These are phyloP conservation scores for Yamadazyma scolyti DNA, from an alignment of 805 yeast species.

Conservation along the genomic window DNA sequence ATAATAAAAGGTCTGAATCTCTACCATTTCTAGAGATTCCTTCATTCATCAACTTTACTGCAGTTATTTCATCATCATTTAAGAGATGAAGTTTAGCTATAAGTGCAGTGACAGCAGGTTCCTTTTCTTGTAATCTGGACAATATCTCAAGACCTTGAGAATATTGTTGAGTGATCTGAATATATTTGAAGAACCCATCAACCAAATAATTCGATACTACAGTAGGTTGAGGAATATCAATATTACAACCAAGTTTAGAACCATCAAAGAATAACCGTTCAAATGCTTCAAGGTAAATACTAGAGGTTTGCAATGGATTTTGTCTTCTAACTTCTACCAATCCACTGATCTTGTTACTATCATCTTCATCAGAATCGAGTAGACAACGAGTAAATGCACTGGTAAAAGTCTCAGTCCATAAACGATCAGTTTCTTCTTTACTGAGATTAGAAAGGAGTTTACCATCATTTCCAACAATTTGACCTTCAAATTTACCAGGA, in stretches of 20 bases:
- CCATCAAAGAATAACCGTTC: slow-evolving; percentile 67
- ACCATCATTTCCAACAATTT: slow-evolving; percentile 48
- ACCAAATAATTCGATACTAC: slow-evolving; percentile 64
- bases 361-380: slow-evolving; percentile 69
- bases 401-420: slow-evolving; percentile 53
- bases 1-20: slow-evolving; percentile 50
- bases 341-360: slow-evolving; percentile 46
- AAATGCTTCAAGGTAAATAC: slow-evolving; percentile 58
- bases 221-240: slow-evolving; percentile 69
- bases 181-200: slow-evolving; percentile 64
- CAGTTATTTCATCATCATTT: slow-evolving; percentile 58
- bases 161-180: slow-evolving; percentile 63
- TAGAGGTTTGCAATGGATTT: slow-evolving; percentile 62
- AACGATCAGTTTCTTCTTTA: slow-evolving; percentile 59
- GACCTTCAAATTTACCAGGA: slow-evolving; percentile 68
- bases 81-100: slow-evolving; percentile 51
- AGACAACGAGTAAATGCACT: slow-evolving; percentile 74
- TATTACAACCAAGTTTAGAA: slow-evolving; percentile 57
- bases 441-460: slow-evolving; percentile 49
- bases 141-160: slow-evolving; percentile 60
- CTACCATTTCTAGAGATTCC: slow-evolving; percentile 50
- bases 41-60: slow-evolving; percentile 48
- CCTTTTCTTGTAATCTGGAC: slow-evolving; percentile 45
- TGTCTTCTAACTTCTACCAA: slow-evolving; percentile 81
- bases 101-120: slow-evolving; percentile 56